phyloP scores from a whole-genome alignment of 106 monocot species.

The Vanilla planifolia region DNA sequence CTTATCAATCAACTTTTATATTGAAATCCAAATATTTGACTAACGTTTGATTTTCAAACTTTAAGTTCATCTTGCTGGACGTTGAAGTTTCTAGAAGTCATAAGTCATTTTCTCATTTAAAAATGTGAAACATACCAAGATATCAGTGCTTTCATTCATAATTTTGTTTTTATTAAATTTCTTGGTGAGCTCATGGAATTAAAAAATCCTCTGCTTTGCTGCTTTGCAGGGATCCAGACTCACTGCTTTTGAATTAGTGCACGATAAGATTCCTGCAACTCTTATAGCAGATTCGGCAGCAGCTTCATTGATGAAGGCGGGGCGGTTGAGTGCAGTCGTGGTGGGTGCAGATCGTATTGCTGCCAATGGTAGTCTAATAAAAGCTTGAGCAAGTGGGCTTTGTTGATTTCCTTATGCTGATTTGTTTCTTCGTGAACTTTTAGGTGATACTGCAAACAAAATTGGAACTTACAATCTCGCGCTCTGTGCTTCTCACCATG shows the following conservation, averaged over 20 bases:
- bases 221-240: constrained; percentile 83
- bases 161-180: too few species aligned
- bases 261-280: constrained; percentile 89
- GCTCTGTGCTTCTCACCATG: constrained; percentile 63
- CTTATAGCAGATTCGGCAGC: constrained; percentile 89
- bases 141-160: too few species aligned
- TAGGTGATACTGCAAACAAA: constrained; percentile 98
- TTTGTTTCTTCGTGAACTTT: neutral
- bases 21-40: too few species aligned
- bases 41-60: too few species aligned
- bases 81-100: too few species aligned
- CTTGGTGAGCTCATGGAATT: too few species aligned
- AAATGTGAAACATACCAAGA: too few species aligned
- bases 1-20: too few species aligned
- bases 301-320: constrained; percentile 83
- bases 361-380: constrained; percentile 55
- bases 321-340: constrained; percentile 65
- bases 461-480: constrained; percentile 96
- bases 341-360: constrained; percentile 97
- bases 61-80: too few species aligned
- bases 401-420: neutral
- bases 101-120: too few species aligned
- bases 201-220: neutral
- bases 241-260: constrained; percentile 91
- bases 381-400: neutral